A percentile compares a stretch with the other conserved stretches of the same genome.
Evolutionary conservation across 192 early-diverging fungal species (phyloP).

Genomic region (Entomortierella parvispora): DNA sequence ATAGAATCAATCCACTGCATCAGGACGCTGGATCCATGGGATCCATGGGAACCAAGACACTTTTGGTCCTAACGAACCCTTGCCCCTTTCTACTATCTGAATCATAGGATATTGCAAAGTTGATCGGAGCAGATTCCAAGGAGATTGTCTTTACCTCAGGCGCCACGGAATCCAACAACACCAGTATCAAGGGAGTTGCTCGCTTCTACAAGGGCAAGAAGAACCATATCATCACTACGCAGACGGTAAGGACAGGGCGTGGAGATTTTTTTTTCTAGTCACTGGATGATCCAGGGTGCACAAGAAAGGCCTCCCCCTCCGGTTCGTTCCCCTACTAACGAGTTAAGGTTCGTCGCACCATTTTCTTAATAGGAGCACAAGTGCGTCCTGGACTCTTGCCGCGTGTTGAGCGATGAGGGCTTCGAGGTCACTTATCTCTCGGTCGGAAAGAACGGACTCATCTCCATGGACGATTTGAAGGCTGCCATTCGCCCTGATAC

Average conservation of each 20-base stretch:
- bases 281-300: no score
- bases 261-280: no score
- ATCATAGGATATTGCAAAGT: conserved; percentile 78
- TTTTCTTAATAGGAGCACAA: conserved; percentile 84
- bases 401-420: conserved; percentile 93
- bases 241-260: conserved; percentile 68
- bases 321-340: no score
- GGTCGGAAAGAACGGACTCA: conserved; percentile 83
- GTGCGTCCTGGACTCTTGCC: conserved; percentile 97
- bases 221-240: conserved; percentile 96
- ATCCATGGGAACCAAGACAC: no score
- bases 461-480: conserved; percentile 84
- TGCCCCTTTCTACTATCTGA: conserved; percentile 12
- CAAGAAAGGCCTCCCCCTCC: background rate
- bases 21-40: background rate
- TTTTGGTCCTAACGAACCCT: no score
- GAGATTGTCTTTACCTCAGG: conserved; percentile 97
- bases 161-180: conserved; percentile 97
- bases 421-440: conserved; percentile 96
- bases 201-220: conserved; percentile 94
- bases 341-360: background rate
- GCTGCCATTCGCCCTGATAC: conserved; percentile 92
- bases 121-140: conserved; percentile 95
- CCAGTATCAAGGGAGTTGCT: conserved; percentile 93
- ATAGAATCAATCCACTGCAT: conserved; percentile 11